Evolutionary conservation across 495 filamentous ascomycete genomes (phyloP).

Genomic region (Saxophila tyrrhenica): DNA sequence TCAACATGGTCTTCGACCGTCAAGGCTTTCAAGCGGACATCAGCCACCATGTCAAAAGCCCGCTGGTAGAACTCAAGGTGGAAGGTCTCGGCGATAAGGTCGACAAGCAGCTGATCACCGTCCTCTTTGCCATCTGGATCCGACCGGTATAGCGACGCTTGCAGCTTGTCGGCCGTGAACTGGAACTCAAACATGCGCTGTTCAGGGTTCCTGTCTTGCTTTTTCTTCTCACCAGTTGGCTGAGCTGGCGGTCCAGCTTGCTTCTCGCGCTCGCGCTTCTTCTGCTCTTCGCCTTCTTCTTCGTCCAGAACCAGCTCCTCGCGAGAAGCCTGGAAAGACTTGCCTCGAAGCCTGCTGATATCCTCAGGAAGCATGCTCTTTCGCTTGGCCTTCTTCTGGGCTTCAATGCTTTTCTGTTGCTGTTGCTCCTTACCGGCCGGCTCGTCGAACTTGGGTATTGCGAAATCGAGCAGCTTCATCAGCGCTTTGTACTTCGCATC

Average conservation of each 20-base stretch:
- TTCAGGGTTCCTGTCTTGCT: constrained; percentile 53
- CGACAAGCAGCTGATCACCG: constrained; percentile 76
- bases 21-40: constrained; percentile 76
- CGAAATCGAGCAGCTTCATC: constrained; percentile 93
- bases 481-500: constrained; percentile 92
- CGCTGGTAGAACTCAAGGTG: constrained; percentile 74
- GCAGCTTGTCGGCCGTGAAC: constrained; percentile 83
- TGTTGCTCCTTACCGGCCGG: constrained; percentile 20
- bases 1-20: constrained; percentile 90
- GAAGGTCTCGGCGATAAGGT: constrained; percentile 84
- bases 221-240: constrained; percentile 42
- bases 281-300: constrained; percentile 49
- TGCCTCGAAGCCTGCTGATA: constrained; percentile 38
- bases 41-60: constrained; percentile 83
- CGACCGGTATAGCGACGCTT: constrained; percentile 79
- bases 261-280: constrained; percentile 39
- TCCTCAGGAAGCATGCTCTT: constrained; percentile 20
- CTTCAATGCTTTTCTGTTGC: constrained; percentile 4
- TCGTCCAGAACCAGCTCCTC: constrained; percentile 67
- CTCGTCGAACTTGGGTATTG: constrained; percentile 71
- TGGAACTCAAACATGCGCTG: constrained; percentile 91
- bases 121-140: constrained; percentile 61
- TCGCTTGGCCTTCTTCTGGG: constrained; percentile 7
- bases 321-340: constrained; percentile 51
- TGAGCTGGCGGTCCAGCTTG: constrained; percentile 24